Base-by-base conservation (phyloP, 306 rosid species). In the Acacia crassicarpa region DNA sequence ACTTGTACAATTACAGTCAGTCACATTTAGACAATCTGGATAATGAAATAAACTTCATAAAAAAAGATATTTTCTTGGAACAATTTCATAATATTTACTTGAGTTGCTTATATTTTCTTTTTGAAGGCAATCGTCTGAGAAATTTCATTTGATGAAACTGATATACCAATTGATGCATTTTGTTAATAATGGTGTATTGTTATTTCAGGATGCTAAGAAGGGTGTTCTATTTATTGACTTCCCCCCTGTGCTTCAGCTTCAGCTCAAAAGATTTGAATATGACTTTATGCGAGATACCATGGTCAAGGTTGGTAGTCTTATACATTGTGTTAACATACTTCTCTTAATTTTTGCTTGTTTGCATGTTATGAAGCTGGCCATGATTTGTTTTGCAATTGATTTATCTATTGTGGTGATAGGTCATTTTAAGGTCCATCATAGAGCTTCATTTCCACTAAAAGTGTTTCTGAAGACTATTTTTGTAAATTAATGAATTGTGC, bases 221-320 rank as follows among this genome's bases (percentile, higher is more conserved):
- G 99, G 99, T 73, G 98, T 93, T 41, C 81, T 96, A 56, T 96
- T 96, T 83, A 96, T 92, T 61, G 99, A 96, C 81, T 96, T 96
- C 54, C 99, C 99, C 6, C 99, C 98, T 11, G 99, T 96, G 49
- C 98, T 96, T 85, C 99, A 96, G 84, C 99, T 96, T 83, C 99
- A 96, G 86, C 89, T 96, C 74, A 96, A 96, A 81, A 92, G 99
- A 78, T 96, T 96, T 86, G 99, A 96, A 83, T 96, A 96, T 83
- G 98, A 96, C 71, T 96, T 96, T 84, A 89, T 96, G 94, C 89
- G 97, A 78, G 99, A 96, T 80, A 93, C 98, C 16, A 96, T 96
- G 99, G 98, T 96, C 41, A 96, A 96, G 99, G 99, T 96, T 45
- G 49, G 95, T 82, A 81, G 46, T 78, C 74, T 67, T 72, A 78